Evolutionary conservation across 1,284 basidiomycete genomes (phyloP).

Genomic region (Stygiomarasmius scandens): DNA sequence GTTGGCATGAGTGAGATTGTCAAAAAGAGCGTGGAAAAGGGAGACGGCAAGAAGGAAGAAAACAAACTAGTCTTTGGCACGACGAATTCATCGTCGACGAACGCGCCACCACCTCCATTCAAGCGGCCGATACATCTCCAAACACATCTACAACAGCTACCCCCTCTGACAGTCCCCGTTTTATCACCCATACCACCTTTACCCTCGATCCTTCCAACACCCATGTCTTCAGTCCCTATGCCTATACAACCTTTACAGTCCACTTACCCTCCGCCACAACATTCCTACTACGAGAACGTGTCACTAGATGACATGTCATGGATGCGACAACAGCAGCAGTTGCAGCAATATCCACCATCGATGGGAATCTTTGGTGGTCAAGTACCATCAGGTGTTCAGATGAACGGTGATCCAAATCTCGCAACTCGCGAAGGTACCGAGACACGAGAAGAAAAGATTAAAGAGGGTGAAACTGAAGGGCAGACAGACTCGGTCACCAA

Average conservation of each 20-base stretch:
- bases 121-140: background rate
- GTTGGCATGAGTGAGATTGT: background rate
- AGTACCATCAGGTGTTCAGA: slow-evolving; percentile 23
- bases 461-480: slow-evolving; percentile 9
- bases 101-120: background rate
- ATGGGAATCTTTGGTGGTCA: slow-evolving; percentile 8
- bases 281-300: background rate
- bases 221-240: background rate
- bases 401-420: slow-evolving; percentile 24
- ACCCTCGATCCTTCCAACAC: background rate
- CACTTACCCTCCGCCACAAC: background rate
- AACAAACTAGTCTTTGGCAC: background rate
- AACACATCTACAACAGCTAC: background rate
- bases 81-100: background rate
- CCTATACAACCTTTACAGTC: background rate
- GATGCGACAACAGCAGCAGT: background rate
- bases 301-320: background rate
- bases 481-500: slow-evolving; percentile 13
- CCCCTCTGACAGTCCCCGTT: background rate
- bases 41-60: background rate
- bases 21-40: background rate
- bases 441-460: background rate
- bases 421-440: background rate
- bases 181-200: background rate
- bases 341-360: background rate